Evolutionary conservation across 331 rosid species (phyloP).

Genomic region (Rosa hybrid): DNA sequence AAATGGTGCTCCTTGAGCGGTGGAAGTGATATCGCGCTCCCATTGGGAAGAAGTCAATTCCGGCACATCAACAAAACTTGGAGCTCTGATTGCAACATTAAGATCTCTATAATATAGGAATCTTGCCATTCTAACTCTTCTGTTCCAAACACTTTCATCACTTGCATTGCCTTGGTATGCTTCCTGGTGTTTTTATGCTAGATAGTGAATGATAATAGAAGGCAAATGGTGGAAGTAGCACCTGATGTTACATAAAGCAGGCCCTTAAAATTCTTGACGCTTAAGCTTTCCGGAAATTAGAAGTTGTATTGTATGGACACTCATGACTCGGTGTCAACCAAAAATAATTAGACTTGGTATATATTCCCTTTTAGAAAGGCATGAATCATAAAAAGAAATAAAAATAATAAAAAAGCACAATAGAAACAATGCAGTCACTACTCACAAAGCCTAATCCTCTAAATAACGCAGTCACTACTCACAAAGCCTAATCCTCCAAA

Average conservation of each 20-base stretch:
- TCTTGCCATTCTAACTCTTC: slow-evolving; percentile 23
- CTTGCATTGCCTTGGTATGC: slow-evolving; percentile 13
- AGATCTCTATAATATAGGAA: slow-evolving; percentile 20
- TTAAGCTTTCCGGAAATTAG: slow-evolving; percentile 37
- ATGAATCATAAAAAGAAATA: not conserved
- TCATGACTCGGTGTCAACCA: slow-evolving; percentile 34
- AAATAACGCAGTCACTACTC: no score
- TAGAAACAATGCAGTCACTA: no score
- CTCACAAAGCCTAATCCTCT: no score
- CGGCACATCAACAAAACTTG: not conserved
- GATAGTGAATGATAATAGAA: slow-evolving; percentile 33
- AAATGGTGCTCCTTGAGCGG: not conserved
- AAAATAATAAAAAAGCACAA: no score
- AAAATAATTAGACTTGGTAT: slow-evolving; percentile 20
- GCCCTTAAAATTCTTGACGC: slow-evolving; percentile 53
- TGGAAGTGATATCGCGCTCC: not conserved
- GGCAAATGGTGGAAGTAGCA: slow-evolving; percentile 52
- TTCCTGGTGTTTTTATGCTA: not conserved
- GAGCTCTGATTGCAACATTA: not conserved
- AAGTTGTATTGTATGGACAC: slow-evolving; percentile 32
- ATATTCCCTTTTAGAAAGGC: no score
- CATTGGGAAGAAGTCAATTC: not conserved
- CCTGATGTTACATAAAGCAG: slow-evolving; percentile 48
- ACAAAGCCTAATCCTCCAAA: no score
- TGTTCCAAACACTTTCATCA: slow-evolving; percentile 31